Base-by-base conservation (phyloP, 345 rosid genomes). In the Clausena lansium region DNA sequence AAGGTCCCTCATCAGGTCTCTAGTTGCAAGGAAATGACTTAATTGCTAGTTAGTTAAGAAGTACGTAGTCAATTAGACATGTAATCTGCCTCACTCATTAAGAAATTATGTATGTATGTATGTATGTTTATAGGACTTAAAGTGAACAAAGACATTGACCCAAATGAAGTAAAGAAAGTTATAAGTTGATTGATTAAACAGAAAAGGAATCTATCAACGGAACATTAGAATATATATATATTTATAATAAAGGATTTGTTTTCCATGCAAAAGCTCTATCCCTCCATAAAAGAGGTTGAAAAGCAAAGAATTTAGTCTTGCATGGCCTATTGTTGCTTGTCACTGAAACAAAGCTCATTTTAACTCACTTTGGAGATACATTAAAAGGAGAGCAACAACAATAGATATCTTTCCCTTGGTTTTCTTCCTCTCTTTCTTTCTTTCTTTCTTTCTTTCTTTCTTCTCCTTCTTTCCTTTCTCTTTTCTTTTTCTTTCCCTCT, bases 301-400 rank as follows among this genome's bases (percentile, higher is more conserved):
- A 81, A 80, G 88, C 84, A 84, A 73, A 52, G 54, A 77, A 69
- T 62, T 55, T 71, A 77, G 70, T 69, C 77, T 76, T 84, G 86
- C 86, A 85, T 68, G 85, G 72, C 32, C 63, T 41, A 38, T 58
- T 41, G 68, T 77, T 69, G 67, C 81, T 80, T 82, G 76, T 85
- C 83, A 82, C 69, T 64, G 76, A 76, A 83, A 77, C 60, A 62
- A 70, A 70, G 86, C 83, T 81, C 74, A 86, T 84, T 90, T 86
- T 81, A 79, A 74, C 69, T 47, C 81, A 69, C 90, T 88, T 88
- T 86, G 83, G 80, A 77, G 80, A 74, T 84, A 58, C 93, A 85
- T 88, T 77, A 85, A 88, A 88, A 90, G 91, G 74, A 81, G 87
- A 81, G 91, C 57, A 83, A 81, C 84, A 85, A 80, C 84, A 83